Base-by-base conservation (phyloP, 1,139 yeast genomes). In the Taiozyma onychis region DNA sequence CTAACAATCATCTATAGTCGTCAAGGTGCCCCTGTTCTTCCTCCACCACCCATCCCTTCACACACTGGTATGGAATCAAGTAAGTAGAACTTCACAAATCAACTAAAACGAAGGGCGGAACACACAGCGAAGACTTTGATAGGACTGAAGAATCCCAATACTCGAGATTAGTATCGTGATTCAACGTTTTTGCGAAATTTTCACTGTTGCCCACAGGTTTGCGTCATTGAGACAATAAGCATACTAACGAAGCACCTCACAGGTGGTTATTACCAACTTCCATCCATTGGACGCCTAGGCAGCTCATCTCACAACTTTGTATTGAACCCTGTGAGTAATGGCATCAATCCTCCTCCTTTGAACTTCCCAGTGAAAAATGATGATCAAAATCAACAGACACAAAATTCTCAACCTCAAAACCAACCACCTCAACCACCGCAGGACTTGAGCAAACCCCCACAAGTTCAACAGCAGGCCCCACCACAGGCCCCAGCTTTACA, bases 11-110 rank as follows among this genome's bases (percentile, higher is more conserved):
- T 13, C 16, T 16, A 16, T 13, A 64, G 67, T 44, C 66, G 62
- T 47, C 68, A 64, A 56, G 65, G 63, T 14, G 61, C 67, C 13
- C 69, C 67, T 11, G 66, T 65, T 22, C 52, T 65, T 14, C 67
- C 66, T n/a, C 65, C 67, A 24, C 68, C 68, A 11, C 56, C 59
- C 24, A 52, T 57, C 18, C 59, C 60, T 21, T 51, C 57, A n/a
- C 61, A 53, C 47, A 45, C 57, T 22, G 44, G 56, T 13, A 51
- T 56, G 48, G 62, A 59, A 45, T 51, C 60, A 30, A 59, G 63
- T 59, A 54, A 34, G 63, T 55, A 26, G 8, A 16, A 14, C 24
- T 9, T 18, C 22, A 21, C 41, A 21, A 37, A 30, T 11, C 39
- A 24, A 32, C 26, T 6, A 11, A 21, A 43, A 43, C 21, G 1